These are phyloP conservation scores for Exophiala spinifera DNA, from an alignment of 2,329 filamentous ascomycete species.

Conservation along the genomic window DNA sequence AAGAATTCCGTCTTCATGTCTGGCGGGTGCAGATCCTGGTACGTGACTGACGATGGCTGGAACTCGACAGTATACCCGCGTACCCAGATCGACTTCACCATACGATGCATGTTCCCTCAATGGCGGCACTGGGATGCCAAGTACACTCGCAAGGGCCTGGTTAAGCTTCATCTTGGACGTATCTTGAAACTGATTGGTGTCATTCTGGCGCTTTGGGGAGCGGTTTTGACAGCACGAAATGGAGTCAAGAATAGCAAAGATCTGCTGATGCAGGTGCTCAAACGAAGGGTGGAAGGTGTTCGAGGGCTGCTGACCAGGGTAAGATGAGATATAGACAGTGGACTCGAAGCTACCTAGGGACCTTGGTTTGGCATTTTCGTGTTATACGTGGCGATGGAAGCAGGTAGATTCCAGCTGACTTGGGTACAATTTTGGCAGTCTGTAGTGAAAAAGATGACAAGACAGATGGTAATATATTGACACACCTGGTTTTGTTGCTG, in stretches of 20 bases:
- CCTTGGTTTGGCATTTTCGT: too few species aligned
- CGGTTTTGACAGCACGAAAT: constrained; percentile 10
- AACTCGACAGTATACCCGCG: constrained; percentile 50
- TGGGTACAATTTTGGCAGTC: too few species aligned
- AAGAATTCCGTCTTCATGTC: constrained; percentile 48
- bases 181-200: constrained; percentile 25
- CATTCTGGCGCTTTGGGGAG: constrained; percentile 7
- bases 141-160: constrained; percentile 49
- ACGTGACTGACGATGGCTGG: constrained; percentile 48
- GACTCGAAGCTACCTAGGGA: too few species aligned
- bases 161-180: constrained; percentile 31
- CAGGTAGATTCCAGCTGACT: too few species aligned
- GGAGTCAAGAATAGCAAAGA: constrained; percentile 7
- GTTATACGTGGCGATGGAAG: too few species aligned
- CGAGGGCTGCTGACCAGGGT: neutral
- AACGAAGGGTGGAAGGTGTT: constrained; percentile 2
- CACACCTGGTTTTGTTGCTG: too few species aligned
- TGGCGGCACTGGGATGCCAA: constrained; percentile 55
- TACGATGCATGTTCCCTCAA: constrained; percentile 51
- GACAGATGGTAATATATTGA: too few species aligned
- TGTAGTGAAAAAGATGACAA: too few species aligned
- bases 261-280: constrained; percentile 2
- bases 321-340: too few species aligned
- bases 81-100: constrained; percentile 51
- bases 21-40: constrained; percentile 51